Base-by-base conservation (phyloP, 2,329 filamentous ascomycete species). In the Epichloe gansuensis region DNA sequence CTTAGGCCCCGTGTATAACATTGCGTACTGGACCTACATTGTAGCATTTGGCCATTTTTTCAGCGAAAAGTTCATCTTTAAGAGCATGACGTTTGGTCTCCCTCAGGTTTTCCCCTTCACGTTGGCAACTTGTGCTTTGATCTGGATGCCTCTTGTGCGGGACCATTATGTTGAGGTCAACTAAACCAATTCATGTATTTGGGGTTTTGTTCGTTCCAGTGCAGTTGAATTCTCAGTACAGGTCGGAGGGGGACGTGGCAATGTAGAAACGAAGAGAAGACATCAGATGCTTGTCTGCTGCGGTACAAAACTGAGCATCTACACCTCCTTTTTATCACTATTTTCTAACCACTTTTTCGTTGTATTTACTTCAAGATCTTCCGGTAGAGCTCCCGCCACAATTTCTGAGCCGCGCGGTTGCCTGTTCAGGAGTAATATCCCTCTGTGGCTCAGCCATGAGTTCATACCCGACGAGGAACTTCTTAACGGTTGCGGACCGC, bases 341-440 rank as follows among this genome's bases (percentile, higher is more conserved):
- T 15, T 43, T n/a, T 35, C 5, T 23, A 25, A 21, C 17, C 17
- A 43, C 21, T 12, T 38, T 11, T 31, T n/a, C 12, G 49, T 23
- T 12, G 9, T 21, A 4, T 39, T 54, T 59, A 57, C 54, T 60
- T 57, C 53, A 67, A 57, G 11, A 59, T 61, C n/a, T 85, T 89
- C 58, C 93, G 81, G 65, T 98, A 97, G 57, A 98, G 71, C 65
- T 88, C 81, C 90, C 90, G 3, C 82, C 87, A 57, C 89, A 91
- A 54, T 77, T 75, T 58, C 86, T 80, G 55, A 98, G 72, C 48
- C 82, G 82, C 28, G 81, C 82, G 13, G 93, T 86, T 1, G 93
- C 93, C 71, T 97, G 93, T 70, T 98, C 93, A 0, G 93, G 91
- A 0, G 93, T 98, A 62, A 98, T 97, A 66, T 98, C 93, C 54